Evolutionary conservation across 139 green algal species (phyloP), one percentile per base, ranked within the genome.

Genomic region (Volvox reticuliferus): DNA sequence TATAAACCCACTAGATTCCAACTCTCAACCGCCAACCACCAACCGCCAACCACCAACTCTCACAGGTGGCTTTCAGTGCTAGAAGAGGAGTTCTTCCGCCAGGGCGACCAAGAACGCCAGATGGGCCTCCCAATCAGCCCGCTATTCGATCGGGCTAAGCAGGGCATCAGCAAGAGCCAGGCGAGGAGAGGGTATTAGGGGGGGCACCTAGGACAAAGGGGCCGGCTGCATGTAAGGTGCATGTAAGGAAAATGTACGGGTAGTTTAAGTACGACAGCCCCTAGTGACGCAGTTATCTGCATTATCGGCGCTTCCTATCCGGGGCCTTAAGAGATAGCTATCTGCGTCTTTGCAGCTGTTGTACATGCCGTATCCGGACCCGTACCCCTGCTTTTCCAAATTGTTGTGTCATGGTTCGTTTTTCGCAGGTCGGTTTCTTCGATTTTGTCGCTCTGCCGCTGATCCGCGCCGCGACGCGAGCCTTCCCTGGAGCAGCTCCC

Each of bases 151-250:
- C 88, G 93, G 12, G 26, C 30, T 69, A 94, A 96, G 73, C 55
- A 77, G 12, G 94, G 94, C 75, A 85, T 95, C 80, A 94, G 91
- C 79, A 95, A 94, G 81, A 92, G 75, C 87, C 94, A 96, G 91
- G 83, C 79, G 83, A 18, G 83, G 12, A 32, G 37, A n/a, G n/a
- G n/a, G n/a, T n/a, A n/a, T n/a, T n/a, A n/a, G n/a, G n/a, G n/a
- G n/a, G n/a, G n/a, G n/a, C n/a, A n/a, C n/a, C n/a, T n/a, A n/a
- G n/a, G n/a, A n/a, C n/a, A n/a, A n/a, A n/a, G n/a, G n/a, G n/a
- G n/a, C n/a, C n/a, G n/a, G n/a, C n/a, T n/a, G n/a, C n/a, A 69
- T 69, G 62, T 69, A 19, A 69, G 62, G 62, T n/a, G n/a, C n/a
- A n/a, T n/a, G n/a, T n/a, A n/a, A n/a, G n/a, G n/a, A n/a, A n/a